Conservation (phyloP, 371 early-diverging fungal species). For the Nematocida ironsii region DNA sequence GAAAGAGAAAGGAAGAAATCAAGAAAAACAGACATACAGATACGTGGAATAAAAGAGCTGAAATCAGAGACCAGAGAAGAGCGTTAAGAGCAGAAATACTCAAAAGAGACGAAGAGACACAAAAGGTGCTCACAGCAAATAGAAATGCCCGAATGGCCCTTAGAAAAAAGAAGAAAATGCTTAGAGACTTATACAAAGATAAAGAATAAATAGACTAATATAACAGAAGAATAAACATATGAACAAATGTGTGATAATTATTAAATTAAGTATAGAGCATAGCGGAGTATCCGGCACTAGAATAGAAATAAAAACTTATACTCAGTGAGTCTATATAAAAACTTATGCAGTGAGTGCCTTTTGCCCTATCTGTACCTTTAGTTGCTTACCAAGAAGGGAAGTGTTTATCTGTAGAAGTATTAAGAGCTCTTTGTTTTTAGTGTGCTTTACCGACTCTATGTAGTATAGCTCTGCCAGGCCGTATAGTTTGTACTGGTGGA, state of each 20-base stretch:
- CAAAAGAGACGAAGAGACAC: constrained; percentile 21
- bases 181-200: constrained; percentile 5
- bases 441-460: constrained; percentile 5
- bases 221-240: no score
- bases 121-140: constrained; percentile 23
- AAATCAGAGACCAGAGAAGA: constrained; percentile 39
- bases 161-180: constrained; percentile 31
- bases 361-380: neutral
- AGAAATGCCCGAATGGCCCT: constrained; percentile 19
- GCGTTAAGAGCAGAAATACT: constrained; percentile 11
- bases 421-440: constrained; percentile 10
- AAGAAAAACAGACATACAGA: constrained; percentile 39
- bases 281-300: no score
- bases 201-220: no score
- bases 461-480: constrained; percentile 68
- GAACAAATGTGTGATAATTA: no score
- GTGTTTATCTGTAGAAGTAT: constrained; percentile 17
- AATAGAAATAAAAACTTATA: no score
- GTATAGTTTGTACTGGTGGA: constrained; percentile 65
- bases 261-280: no score
- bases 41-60: constrained; percentile 33
- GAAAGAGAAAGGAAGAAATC: constrained; percentile 37
- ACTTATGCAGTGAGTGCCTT: no score
- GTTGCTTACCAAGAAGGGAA: constrained; percentile 14
- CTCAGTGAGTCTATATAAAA: no score